Percentiles rank a stretch among this genome's conserved stretches.
phyloP scores from a whole-genome alignment of 805 yeast species.

The Lipomyces starkeyi region DNA sequence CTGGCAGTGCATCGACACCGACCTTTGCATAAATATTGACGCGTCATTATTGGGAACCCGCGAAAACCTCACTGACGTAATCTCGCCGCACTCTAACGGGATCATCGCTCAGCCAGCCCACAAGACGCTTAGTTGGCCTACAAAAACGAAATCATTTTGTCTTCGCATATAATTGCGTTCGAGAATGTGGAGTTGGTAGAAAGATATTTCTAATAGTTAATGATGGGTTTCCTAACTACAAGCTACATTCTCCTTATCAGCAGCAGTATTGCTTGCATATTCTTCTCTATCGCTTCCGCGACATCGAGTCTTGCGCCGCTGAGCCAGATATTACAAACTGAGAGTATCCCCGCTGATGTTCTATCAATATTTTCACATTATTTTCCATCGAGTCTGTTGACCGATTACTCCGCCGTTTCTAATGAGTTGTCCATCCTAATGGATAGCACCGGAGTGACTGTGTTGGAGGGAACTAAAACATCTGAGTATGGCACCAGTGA shows the following conservation, averaged over 20 bases:
- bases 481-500: neutral
- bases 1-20: too few species aligned
- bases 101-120: neutral
- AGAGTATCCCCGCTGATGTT: slow-evolving; percentile 22
- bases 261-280: neutral
- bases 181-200: neutral
- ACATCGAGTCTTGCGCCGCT: slow-evolving; percentile 15
- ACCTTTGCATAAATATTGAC: too few species aligned
- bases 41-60: too few species aligned
- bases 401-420: slow-evolving; percentile 20
- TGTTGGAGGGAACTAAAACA: neutral
- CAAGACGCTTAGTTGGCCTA: neutral
- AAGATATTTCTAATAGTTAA: too few species aligned
- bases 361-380: slow-evolving; percentile 28
- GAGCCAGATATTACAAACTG: slow-evolving; percentile 10
- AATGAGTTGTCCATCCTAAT: slow-evolving; percentile 15
- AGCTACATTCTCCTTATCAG: neutral
- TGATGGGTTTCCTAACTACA: too few species aligned
- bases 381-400: slow-evolving; percentile 27
- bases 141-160: neutral
- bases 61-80: neutral
- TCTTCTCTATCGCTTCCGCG: neutral
- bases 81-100: neutral
- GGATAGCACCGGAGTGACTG: slow-evolving; percentile 20
- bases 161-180: neutral